Conservation (phyloP, 148 eudicot genomes). For the Camellia lanceoleosa region DNA sequence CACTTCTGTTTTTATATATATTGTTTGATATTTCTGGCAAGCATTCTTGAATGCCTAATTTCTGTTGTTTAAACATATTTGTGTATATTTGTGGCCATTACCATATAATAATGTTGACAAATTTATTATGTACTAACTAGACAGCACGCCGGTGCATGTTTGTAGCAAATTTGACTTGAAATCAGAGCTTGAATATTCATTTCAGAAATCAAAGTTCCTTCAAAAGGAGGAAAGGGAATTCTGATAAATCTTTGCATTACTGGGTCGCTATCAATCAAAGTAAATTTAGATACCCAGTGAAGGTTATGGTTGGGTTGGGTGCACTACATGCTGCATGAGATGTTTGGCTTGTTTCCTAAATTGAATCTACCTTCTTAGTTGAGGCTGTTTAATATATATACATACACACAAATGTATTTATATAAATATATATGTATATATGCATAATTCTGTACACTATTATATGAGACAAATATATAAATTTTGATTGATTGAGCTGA, state of each 20-base stretch:
- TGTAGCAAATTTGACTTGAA: not conserved
- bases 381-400: too few species aligned
- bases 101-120: not conserved
- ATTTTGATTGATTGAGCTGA: too few species aligned
- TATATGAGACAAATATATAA: too few species aligned
- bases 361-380: too few species aligned
- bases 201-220: not conserved
- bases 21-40: not conserved
- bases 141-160: not conserved
- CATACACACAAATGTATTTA: too few species aligned
- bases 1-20: not conserved
- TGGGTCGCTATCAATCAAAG: too few species aligned
- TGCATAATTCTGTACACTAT: too few species aligned
- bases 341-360: too few species aligned
- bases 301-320: not conserved
- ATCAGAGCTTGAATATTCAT: not conserved
- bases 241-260: not conserved
- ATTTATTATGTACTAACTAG: not conserved
- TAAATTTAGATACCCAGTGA: not conserved
- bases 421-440: too few species aligned
- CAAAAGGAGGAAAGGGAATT: not conserved
- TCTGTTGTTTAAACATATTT: not conserved
- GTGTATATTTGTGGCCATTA: too few species aligned
- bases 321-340: too few species aligned
- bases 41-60: not conserved